Conservation (phyloP, 768 basidiomycete genomes). For the Leccinum incarnatum region DNA sequence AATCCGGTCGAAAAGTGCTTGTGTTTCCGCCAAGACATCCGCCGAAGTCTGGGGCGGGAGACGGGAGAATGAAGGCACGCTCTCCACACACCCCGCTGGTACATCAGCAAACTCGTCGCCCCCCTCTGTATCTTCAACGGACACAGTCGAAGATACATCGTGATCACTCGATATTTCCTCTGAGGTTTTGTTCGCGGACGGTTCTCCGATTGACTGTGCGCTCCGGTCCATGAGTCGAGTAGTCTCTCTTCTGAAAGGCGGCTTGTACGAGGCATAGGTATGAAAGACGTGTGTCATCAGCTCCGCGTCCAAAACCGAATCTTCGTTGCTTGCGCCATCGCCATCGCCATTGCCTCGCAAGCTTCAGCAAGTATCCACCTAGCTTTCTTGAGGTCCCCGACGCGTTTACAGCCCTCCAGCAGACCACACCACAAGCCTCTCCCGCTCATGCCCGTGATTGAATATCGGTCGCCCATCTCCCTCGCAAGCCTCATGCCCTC, state of each 20-base stretch:
- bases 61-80: slow-evolving; percentile 36
- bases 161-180: not conserved
- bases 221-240: slow-evolving; percentile 41
- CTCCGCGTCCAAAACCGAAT: slow-evolving; percentile 54
- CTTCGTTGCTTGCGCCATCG: slow-evolving; percentile 13
- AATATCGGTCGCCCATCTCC: slow-evolving; percentile 79
- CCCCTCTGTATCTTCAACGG: slow-evolving; percentile 4
- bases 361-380: slow-evolving; percentile 93
- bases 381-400: slow-evolving; percentile 78
- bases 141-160: not conserved
- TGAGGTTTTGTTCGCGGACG: slow-evolving; percentile 3
- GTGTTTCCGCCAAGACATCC: slow-evolving; percentile 72
- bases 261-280: slow-evolving; percentile 77
- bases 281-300: slow-evolving; percentile 85
- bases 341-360: slow-evolving; percentile 23
- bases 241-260: slow-evolving; percentile 58
- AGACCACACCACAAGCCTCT: slow-evolving; percentile 73
- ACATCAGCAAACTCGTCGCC: slow-evolving; percentile 1
- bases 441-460: slow-evolving; percentile 35
- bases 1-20: slow-evolving; percentile 62
- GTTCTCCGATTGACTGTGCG: not conserved
- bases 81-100: slow-evolving; percentile 2
- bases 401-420: slow-evolving; percentile 83
- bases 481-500: slow-evolving; percentile 83
- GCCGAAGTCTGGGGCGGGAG: slow-evolving; percentile 68